Conservation (phyloP, 139 green algal species). For the Chara braunii region DNA sequence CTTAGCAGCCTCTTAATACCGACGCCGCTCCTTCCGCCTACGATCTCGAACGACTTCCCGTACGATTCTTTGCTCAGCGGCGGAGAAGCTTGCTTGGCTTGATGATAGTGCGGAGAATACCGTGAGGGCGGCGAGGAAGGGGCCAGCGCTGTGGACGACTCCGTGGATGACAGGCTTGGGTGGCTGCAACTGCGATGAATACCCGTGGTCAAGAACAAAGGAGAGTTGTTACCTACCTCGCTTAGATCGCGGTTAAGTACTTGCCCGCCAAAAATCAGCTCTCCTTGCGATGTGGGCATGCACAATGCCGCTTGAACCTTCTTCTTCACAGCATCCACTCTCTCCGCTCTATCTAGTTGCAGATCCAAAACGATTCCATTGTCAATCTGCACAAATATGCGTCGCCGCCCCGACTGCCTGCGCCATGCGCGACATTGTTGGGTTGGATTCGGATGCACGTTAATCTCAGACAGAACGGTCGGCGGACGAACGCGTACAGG, state of each 20-base stretch:
- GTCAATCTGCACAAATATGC: slow-evolving; percentile 39
- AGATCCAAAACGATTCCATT: slow-evolving; percentile 18
- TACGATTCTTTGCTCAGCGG: neutral
- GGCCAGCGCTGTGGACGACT: neutral
- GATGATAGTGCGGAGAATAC: neutral
- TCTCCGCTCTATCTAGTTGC: slow-evolving; percentile 27
- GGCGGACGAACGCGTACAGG: too few species aligned
- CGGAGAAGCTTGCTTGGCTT: neutral
- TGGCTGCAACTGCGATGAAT: neutral
- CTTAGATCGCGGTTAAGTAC: slow-evolving; percentile 17
- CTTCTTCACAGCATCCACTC: slow-evolving; percentile 14
- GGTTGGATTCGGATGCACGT: too few species aligned
- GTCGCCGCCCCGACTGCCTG: neutral
- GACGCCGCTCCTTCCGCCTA: neutral
- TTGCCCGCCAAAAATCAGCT: slow-evolving; percentile 24
- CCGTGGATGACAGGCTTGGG: neutral
- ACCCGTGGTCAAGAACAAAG: neutral
- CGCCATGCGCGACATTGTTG: too few species aligned
- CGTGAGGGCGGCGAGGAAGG: neutral
- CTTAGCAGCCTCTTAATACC: slow-evolving; percentile 17
- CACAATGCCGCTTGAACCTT: slow-evolving; percentile 15
- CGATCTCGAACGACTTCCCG: neutral
- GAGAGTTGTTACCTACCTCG: too few species aligned
- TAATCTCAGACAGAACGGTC: too few species aligned
- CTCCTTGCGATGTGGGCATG: slow-evolving; percentile 20